Evolutionary conservation across 495 filamentous ascomycete species (phyloP).

Genomic region (Rhypophila decipiens): DNA sequence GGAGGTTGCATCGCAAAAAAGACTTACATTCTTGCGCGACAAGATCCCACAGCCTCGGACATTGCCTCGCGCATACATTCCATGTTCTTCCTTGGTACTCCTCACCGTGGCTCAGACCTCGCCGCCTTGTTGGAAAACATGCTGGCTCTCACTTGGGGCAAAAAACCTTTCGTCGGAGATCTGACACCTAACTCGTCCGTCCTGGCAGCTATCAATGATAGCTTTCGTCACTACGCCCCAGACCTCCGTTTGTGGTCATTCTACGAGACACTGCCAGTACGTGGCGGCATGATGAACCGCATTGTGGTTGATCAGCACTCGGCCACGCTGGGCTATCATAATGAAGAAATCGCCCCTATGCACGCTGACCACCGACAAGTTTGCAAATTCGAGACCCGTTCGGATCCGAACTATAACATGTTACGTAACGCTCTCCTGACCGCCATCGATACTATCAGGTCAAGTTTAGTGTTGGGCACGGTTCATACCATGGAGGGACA

Average conservation of each 20-base stretch:
- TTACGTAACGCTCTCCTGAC: conserved; percentile 18
- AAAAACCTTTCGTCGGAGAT: conserved; percentile 36
- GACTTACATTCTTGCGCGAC: conserved; percentile 19
- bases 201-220: conserved; percentile 38
- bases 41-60: conserved; percentile 14
- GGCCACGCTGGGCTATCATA: conserved; percentile 29
- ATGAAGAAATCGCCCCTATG: conserved; percentile 33
- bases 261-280: conserved; percentile 37
- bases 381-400: conserved; percentile 17
- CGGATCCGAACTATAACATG: conserved; percentile 18
- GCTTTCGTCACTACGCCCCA: conserved; percentile 34
- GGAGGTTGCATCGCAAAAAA: conserved; percentile 26
- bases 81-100: conserved; percentile 24
- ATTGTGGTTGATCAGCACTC: conserved; percentile 28
- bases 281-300: conserved; percentile 13
- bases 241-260: conserved; percentile 36
- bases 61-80: conserved; percentile 17
- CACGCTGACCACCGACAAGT: conserved; percentile 38
- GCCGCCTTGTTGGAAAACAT: conserved; percentile 35
- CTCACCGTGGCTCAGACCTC: conserved; percentile 24
- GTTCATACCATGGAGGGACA: background rate
- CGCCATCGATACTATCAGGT: conserved; percentile 20
- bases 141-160: conserved; percentile 22
- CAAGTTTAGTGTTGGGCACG: background rate
- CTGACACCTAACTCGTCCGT: conserved; percentile 22